Evolutionary conservation across 108 stramenopile species (phyloP), one percentile per base, ranked within the genome.

Genomic region (Pseudonitzschia multiseries): DNA sequence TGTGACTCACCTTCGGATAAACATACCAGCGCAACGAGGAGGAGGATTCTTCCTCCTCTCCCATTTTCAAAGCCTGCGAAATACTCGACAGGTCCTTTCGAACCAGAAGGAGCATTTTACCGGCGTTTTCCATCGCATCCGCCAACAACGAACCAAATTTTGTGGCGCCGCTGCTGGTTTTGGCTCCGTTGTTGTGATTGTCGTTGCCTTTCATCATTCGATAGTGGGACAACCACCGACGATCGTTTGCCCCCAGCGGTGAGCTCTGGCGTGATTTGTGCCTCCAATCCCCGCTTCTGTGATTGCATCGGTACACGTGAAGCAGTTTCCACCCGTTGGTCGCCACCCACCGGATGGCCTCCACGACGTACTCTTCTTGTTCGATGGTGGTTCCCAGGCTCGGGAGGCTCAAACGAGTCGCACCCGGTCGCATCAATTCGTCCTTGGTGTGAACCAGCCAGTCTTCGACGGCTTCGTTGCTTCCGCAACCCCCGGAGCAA

Each of bases 351-450:
- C 77, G 80, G 46, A 99, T 77, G 6, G 98, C 96, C 24, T 86
- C 60, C 0, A 96, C 44, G 28, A 99, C 94, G 81, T 98, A 98
- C 20, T 94, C 89, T 13, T 89, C 89, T 72, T 96, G 93, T 33
- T 76, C 86, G 17, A 83, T 76, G 15, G 85, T 74, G 50, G 93
- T 75, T 6, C 87, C 89, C 70, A 88, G 84, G 80, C 83, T 94
- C 31, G 96, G 87, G 1, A 97, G 74, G 66, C 89, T 90, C 22
- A 99, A 74, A 40, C 99, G 81, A 22, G 96, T 94, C 48, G 91
- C 97, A n/a, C 99, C 97, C 13, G 97, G 95, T 14, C 97, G 80
- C 40, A 95, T 71, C 36, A 94, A 68, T 74, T 97, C 97, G 59
- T 90, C 95, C 50, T 92, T 91, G 31, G 86, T 80, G 29, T 84